Percentiles rank a stretch among this genome's conserved stretches.
Conservation (phyloP, 371 early-diverging fungal species). For the Entomophthora muscae region DNA sequence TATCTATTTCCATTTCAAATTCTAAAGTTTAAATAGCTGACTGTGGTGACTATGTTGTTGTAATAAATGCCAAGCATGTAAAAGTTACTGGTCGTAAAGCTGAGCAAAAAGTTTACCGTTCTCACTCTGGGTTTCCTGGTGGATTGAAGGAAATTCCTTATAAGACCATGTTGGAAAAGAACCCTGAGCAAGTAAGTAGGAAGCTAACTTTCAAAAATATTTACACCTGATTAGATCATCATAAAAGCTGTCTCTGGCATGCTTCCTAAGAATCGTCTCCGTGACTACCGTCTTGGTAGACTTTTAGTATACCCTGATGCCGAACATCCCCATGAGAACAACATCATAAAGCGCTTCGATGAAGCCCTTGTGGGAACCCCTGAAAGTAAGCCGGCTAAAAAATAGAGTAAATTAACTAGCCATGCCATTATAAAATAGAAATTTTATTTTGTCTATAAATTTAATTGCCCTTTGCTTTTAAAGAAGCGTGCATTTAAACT, state of each 20-base stretch:
- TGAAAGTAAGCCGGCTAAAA: too few species aligned
- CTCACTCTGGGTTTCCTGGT: conserved; percentile 83
- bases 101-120: conserved; percentile 73
- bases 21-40: conserved; percentile 37
- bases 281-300: conserved; percentile 59
- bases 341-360: conserved; percentile 77
- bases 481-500: too few species aligned
- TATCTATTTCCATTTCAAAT: conserved; percentile 17
- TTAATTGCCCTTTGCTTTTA: too few species aligned
- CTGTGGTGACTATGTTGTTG: conserved; percentile 95
- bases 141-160: conserved; percentile 71
- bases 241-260: conserved; percentile 89
- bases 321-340: conserved; percentile 78
- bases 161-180: conserved; percentile 49
- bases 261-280: conserved; percentile 87
- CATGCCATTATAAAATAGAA: too few species aligned
- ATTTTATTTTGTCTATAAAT: too few species aligned
- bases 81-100: conserved; percentile 73
- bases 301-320: conserved; percentile 74
- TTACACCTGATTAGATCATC: conserved; percentile 30
- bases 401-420: too few species aligned
- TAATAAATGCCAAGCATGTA: conserved; percentile 79
- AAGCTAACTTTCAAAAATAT: neutral
- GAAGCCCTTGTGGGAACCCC: too few species aligned
- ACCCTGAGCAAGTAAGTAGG: conserved; percentile 48